Base-by-base conservation (phyloP, 148 eudicot genomes). In the Persicaria maculosa region DNA sequence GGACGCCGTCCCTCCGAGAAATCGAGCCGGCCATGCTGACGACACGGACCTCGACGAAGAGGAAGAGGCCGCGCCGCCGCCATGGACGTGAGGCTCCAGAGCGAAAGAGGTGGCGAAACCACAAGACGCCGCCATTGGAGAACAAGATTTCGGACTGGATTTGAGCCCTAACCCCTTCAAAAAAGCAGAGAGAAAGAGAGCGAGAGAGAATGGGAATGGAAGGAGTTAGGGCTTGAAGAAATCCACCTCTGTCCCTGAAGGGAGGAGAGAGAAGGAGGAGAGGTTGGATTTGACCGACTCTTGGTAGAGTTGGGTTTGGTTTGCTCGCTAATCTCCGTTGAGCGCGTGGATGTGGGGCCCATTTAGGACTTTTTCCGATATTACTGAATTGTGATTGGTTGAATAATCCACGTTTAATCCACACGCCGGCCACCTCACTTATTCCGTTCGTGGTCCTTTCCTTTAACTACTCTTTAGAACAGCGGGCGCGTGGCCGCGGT, bases 51-150 rank as follows among this genome's bases (percentile, higher is more conserved):
- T 64, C 6, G 81, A 22, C 9, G 80, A 55, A n/a, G 69, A 64
- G 9, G 83, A 74, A 1, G 77, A 54, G 31, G 79, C n/a, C 58
- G 75, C 64, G 59, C 80, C 53, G 77, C 81, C 83, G 77, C 80
- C 70, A 68, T 80, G 79, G 69, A 86, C 58, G 54, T 84, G 77
- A 62, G 87, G 64, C 83, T 93, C 92, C 75, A 91, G 80, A 2
- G 90, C 80, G 77, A 89, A 88, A 31, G 90, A 69, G 76, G 81
- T 77, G 62, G 83, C 25, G 7, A 83, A 43, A 62, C 75, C 82
- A 72, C 79, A 88, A 20, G 93, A 81, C 3, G 87, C 92, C 53
- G 91, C 91, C 96, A 90, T 91, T 48, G 77, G 69, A 45, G 19
- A 20, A 19, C 22, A 22, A 57, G 77, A 44, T 46, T 50, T 25